Conservation (phyloP, 257 asterid species). For the Eustoma russellianum region DNA sequence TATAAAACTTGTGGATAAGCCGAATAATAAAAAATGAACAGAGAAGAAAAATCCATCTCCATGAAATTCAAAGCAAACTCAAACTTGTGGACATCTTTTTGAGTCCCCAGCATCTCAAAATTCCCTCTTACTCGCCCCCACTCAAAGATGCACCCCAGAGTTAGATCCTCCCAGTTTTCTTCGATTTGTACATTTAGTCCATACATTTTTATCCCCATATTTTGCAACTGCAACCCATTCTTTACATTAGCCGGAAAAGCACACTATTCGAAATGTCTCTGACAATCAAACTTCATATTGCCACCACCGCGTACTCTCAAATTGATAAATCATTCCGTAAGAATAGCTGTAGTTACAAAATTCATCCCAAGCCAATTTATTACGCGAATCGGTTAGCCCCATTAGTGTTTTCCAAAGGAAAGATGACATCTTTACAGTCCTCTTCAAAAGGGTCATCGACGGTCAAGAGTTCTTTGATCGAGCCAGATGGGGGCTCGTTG, state of each 20-base stretch:
- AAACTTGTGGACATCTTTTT: slow-evolving; percentile 19
- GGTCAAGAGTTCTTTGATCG: slow-evolving; percentile 64
- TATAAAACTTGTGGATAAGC: background rate
- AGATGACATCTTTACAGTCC: slow-evolving; percentile 31
- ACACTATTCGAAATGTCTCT: slow-evolving; percentile 36
- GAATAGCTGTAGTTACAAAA: slow-evolving; percentile 13
- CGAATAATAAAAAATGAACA: background rate
- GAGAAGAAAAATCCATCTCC: background rate
- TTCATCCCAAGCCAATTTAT: slow-evolving; percentile 36
- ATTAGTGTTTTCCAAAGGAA: slow-evolving; percentile 22
- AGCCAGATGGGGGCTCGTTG: slow-evolving; percentile 73
- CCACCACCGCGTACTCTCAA: slow-evolving; percentile 11
- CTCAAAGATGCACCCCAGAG: slow-evolving; percentile 11
- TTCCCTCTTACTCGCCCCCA: background rate
- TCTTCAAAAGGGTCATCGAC: slow-evolving; percentile 13
- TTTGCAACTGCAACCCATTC: slow-evolving; percentile 1
- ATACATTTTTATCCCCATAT: background rate
- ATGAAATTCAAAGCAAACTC: slow-evolving; percentile 13
- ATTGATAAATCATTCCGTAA: slow-evolving; percentile 18
- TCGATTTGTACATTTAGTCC: slow-evolving; percentile 9
- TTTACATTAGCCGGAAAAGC: background rate
- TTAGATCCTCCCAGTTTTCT: slow-evolving; percentile 2
- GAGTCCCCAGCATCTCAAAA: slow-evolving; percentile 4
- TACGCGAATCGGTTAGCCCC: slow-evolving; percentile 38
- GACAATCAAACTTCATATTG: slow-evolving; percentile 37